Evolutionary conservation across 176 grass and related monocot species (phyloP).

Genomic region (Ananas comosus): DNA sequence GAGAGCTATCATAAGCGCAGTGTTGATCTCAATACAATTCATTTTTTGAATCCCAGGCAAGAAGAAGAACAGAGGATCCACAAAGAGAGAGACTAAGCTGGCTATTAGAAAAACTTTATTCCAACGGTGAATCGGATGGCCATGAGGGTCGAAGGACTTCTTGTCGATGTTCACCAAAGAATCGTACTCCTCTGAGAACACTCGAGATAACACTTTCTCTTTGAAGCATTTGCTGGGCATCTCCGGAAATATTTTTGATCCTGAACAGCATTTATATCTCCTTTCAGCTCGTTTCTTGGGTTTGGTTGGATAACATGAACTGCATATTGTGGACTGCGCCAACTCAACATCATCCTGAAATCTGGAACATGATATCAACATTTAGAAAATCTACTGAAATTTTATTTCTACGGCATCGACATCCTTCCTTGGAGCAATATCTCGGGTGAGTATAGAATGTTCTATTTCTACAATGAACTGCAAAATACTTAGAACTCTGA

Average conservation of each 20-base stretch:
- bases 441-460: too few relatives aligned
- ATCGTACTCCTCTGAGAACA: conserved; percentile 84
- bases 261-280: conserved; percentile 25
- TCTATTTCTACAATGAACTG: too few relatives aligned
- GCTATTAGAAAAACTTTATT: conserved; percentile 71
- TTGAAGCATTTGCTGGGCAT: conserved; percentile 28
- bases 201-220: conserved; percentile 46
- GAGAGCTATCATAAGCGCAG: conserved; percentile 36
- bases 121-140: conserved; percentile 54
- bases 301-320: conserved; percentile 20
- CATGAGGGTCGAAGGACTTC: conserved; percentile 56
- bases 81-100: conserved; percentile 63
- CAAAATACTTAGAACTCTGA: too few relatives aligned
- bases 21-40: conserved; percentile 46
- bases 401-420: background rate
- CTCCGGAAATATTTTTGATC: conserved; percentile 25
- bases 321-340: conserved; percentile 20
- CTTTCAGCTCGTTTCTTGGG: conserved; percentile 22
- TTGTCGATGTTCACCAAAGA: conserved; percentile 31
- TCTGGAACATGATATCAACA: conserved; percentile 24
- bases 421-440: background rate
- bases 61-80: conserved; percentile 91
- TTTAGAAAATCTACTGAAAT: background rate
- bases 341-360: conserved; percentile 55
- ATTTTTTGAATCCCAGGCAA: conserved; percentile 41